Evolutionary conservation across 2,329 filamentous ascomycete species (phyloP).

Genomic region (Ascochyta koolunga): DNA sequence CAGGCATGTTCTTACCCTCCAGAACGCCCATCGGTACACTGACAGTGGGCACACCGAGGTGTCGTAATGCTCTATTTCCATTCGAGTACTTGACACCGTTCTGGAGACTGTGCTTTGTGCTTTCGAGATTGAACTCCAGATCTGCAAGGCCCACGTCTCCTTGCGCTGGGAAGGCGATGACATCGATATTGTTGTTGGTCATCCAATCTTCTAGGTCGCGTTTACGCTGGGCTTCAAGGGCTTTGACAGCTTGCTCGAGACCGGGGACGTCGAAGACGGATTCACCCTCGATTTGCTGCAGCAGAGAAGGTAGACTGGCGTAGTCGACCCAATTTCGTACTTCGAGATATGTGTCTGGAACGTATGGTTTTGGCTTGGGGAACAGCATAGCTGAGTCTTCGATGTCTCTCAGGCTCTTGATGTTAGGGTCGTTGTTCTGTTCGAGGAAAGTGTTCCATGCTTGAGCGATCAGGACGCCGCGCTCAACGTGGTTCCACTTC

Average conservation of each 20-base stretch:
- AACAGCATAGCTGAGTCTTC: conserved; percentile 47
- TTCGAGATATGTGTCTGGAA: conserved; percentile 49
- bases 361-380: conserved; percentile 44
- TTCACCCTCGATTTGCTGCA: conserved; percentile 29
- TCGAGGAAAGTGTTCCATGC: conserved; percentile 60
- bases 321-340: conserved; percentile 51
- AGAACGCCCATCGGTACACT: conserved; percentile 61
- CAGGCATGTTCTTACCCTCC: conserved; percentile 55
- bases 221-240: conserved; percentile 58
- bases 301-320: conserved; percentile 38
- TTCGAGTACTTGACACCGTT: conserved; percentile 63
- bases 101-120: conserved; percentile 47
- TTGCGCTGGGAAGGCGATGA: conserved; percentile 57
- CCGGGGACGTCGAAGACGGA: conserved; percentile 53
- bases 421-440: conserved; percentile 49
- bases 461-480: conserved; percentile 57
- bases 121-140: conserved; percentile 49
- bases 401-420: conserved; percentile 49
- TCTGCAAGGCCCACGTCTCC: conserved; percentile 59
- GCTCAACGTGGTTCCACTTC: conserved; percentile 56
- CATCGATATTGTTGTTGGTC: conserved; percentile 50
- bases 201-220: conserved; percentile 60
- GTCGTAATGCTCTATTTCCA: conserved; percentile 60
- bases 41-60: conserved; percentile 62
- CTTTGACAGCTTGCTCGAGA: conserved; percentile 51